Conservation (phyloP, 1,139 yeast species). For the Taphrina wiesneri region DNA sequence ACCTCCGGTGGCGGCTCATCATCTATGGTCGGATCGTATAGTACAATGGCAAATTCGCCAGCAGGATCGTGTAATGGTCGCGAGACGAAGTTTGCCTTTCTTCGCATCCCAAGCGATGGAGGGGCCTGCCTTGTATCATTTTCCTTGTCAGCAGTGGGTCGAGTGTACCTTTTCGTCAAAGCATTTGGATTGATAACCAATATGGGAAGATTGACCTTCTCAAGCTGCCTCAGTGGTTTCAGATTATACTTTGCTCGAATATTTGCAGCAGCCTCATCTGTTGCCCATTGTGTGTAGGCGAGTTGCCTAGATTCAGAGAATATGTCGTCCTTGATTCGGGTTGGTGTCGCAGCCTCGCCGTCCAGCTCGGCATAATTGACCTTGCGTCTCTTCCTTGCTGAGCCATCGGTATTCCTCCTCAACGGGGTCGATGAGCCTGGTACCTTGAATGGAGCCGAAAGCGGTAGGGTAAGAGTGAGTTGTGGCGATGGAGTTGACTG, state of each 20-base stretch:
- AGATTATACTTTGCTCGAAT: constrained; percentile 27
- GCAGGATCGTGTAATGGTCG: constrained; percentile 91
- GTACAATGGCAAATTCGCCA: constrained; percentile 88
- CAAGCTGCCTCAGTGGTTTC: constrained; percentile 25
- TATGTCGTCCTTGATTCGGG: neutral
- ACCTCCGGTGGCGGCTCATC: constrained; percentile 41
- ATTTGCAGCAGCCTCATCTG: constrained; percentile 32
- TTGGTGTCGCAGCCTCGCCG: constrained; percentile 29
- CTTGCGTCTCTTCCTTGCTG: constrained; percentile 37
- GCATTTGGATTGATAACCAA: constrained; percentile 15
- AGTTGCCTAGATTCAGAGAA: constrained; percentile 24
- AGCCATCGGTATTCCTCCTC: constrained; percentile 29
- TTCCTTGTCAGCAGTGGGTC: constrained; percentile 26
- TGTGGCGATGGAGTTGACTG: constrained; percentile 25
- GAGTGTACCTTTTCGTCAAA: constrained; percentile 15
- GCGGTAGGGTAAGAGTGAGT: neutral
- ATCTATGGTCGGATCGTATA: constrained; percentile 92
- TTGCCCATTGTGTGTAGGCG: constrained; percentile 18
- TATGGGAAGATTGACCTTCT: neutral
- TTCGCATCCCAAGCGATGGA: constrained; percentile 78
- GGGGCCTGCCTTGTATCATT: constrained; percentile 47
- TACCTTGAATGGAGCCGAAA: constrained; percentile 25
- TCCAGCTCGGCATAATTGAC: constrained; percentile 36
- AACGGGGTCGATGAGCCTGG: constrained; percentile 22
- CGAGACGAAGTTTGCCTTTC: constrained; percentile 70